A percentile compares a stretch with the other conserved stretches of the same genome.
phyloP scores from a whole-genome alignment of 352 stramenopile species.

The Phytophthora constricta region DNA sequence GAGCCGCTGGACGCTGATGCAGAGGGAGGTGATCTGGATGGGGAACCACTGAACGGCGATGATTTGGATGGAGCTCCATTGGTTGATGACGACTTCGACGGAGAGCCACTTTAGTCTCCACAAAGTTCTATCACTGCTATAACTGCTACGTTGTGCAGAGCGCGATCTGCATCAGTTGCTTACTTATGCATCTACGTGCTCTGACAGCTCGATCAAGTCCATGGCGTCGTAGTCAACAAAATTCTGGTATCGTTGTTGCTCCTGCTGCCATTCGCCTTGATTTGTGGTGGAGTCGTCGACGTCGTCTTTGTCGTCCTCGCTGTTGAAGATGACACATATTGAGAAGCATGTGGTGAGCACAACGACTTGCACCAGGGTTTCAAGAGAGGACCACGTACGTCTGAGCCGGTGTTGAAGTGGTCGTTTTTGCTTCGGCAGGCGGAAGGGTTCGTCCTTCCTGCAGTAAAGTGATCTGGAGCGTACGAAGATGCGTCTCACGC shows the following conservation, averaged over 20 bases:
- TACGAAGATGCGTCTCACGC: slow-evolving; percentile 64
- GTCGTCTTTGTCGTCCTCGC: slow-evolving; percentile 16
- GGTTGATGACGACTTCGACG: slow-evolving; percentile 58
- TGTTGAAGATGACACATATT: slow-evolving; percentile 5
- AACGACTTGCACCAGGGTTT: slow-evolving; percentile 12
- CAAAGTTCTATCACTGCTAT: too few relatives aligned
- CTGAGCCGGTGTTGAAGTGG: background rate
- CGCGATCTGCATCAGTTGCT: too few relatives aligned
- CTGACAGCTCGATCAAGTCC: slow-evolving; percentile 40
- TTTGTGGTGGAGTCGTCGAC: slow-evolving; percentile 8
- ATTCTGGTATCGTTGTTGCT: slow-evolving; percentile 28
- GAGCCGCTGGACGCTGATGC: slow-evolving; percentile 45
- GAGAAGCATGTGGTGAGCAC: background rate
- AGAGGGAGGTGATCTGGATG: slow-evolving; percentile 44
- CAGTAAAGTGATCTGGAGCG: slow-evolving; percentile 60
- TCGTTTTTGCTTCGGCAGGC: background rate
- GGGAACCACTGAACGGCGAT: slow-evolving; percentile 44
- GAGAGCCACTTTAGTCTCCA: slow-evolving; percentile 36
- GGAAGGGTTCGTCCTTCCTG: slow-evolving; percentile 33
- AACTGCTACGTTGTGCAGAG: too few relatives aligned
- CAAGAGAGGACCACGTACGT: slow-evolving; percentile 20
- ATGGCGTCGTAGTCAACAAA: slow-evolving; percentile 32
- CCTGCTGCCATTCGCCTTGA: slow-evolving; percentile 21
- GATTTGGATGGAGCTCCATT: slow-evolving; percentile 52
- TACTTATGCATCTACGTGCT: too few relatives aligned